phyloP scores from a whole-genome alignment of 2,329 filamentous ascomycete species.

The Microsporum audouinii region DNA sequence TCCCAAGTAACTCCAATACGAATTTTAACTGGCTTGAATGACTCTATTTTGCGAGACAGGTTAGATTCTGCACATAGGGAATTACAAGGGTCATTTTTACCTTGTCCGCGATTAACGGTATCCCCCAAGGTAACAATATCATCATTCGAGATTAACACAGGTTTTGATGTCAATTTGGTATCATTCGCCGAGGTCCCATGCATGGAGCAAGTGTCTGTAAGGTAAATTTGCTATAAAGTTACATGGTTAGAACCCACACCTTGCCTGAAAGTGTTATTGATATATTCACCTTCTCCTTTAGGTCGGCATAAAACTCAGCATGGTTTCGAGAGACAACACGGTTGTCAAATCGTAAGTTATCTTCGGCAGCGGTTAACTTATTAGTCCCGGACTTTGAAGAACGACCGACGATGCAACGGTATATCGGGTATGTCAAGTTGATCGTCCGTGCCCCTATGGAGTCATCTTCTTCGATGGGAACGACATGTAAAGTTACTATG shows the following conservation, averaged over 20 bases:
- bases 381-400: constrained; percentile 31
- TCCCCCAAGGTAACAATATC: constrained; percentile 37
- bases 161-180: constrained; percentile 28
- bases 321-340: constrained; percentile 39
- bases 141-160: constrained; percentile 29
- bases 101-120: constrained; percentile 38
- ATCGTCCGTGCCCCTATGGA: constrained; percentile 24
- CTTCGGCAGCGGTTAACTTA: constrained; percentile 24
- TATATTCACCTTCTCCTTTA: constrained; percentile 21
- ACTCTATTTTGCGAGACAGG: neutral
- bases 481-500: constrained; percentile 26
- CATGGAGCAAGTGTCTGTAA: constrained; percentile 49
- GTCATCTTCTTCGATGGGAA: constrained; percentile 19
- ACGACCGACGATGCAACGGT: constrained; percentile 29
- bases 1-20: neutral
- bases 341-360: constrained; percentile 38
- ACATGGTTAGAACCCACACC: neutral
- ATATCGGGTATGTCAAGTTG: constrained; percentile 21
- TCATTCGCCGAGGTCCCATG: constrained; percentile 51
- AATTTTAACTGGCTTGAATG: neutral
- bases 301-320: constrained; percentile 26
- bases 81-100: constrained; percentile 19
- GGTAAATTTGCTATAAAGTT: constrained; percentile 31
- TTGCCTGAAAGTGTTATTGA: neutral
- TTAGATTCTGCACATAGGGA: neutral